phyloP scores from a whole-genome alignment of 1,284 basidiomycete genomes.

The Boletus calvinii region DNA sequence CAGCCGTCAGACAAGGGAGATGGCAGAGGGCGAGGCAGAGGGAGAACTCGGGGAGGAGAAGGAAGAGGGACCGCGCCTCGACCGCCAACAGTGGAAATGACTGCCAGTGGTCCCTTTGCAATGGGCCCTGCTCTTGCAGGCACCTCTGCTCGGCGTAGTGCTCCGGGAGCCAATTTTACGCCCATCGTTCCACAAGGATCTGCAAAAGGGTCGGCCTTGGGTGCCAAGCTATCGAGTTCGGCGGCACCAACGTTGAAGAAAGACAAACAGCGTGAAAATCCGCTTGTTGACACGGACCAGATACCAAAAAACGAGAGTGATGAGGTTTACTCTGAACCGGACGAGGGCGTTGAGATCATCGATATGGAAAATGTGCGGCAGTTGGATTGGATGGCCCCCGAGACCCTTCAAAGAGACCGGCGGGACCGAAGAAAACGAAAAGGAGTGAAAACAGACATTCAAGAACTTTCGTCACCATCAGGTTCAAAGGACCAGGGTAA shows the following conservation, averaged over 20 bases:
- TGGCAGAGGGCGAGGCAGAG: slow-evolving; percentile 52
- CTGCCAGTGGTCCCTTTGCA: slow-evolving; percentile 80
- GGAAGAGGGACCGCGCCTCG: slow-evolving; percentile 49
- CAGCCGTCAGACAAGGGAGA: slow-evolving; percentile 38
- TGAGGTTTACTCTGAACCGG: slow-evolving; percentile 84
- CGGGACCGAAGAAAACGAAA: slow-evolving; percentile 44
- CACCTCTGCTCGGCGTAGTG: slow-evolving; percentile 47
- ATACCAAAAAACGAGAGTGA: slow-evolving; percentile 44
- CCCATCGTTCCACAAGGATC: slow-evolving; percentile 41
- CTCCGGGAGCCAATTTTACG: slow-evolving; percentile 55
- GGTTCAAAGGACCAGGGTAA: slow-evolving; percentile 37
- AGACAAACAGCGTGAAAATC: slow-evolving; percentile 37
- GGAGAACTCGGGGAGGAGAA: slow-evolving; percentile 47
- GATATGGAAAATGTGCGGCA: slow-evolving; percentile 81
- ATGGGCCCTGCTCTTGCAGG: slow-evolving; percentile 74
- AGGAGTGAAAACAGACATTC: slow-evolving; percentile 44
- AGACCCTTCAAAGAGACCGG: slow-evolving; percentile 64
- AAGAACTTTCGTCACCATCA: slow-evolving; percentile 37
- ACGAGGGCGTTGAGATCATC: slow-evolving; percentile 83
- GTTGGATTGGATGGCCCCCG: slow-evolving; percentile 90
- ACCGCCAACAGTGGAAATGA: slow-evolving; percentile 62
- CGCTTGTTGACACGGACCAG: slow-evolving; percentile 27
- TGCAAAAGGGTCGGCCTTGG: slow-evolving; percentile 39
- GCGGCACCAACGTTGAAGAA: slow-evolving; percentile 43
- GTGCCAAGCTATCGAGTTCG: slow-evolving; percentile 47